Evolutionary conservation across 2,329 filamentous ascomycete genomes (phyloP).

Genomic region (Xylariaceae sp.): DNA sequence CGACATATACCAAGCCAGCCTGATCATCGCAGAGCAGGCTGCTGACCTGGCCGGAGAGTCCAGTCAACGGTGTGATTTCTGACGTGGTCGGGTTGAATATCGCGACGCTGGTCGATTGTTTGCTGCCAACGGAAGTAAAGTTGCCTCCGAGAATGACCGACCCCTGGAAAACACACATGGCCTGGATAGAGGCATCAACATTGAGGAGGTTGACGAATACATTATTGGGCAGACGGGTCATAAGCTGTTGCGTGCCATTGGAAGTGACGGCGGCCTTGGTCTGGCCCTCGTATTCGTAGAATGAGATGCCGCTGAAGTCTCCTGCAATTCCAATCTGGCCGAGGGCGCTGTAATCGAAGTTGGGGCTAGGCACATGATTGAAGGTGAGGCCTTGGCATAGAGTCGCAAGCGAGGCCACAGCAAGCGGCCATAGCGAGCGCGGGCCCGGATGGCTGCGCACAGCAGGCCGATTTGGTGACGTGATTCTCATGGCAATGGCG

Average conservation of each 20-base stretch:
- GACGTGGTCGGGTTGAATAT: constrained; percentile 71
- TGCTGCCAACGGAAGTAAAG: constrained; percentile 81
- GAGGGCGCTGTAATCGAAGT: constrained; percentile 72
- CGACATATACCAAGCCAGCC: constrained; percentile 79
- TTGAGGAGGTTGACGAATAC: constrained; percentile 67
- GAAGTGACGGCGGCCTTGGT: constrained; percentile 59
- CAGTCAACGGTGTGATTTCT: constrained; percentile 66
- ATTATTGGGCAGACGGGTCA: constrained; percentile 80
- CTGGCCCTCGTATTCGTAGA: constrained; percentile 82
- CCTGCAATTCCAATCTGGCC: constrained; percentile 82
- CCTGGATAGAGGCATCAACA: constrained; percentile 77
- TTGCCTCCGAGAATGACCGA: constrained; percentile 83
- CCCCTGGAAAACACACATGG: constrained; percentile 76
- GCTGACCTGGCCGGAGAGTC: constrained; percentile 76
- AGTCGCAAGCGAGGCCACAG: constrained; percentile 38
- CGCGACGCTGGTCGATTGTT: constrained; percentile 72
- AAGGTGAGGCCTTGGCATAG: constrained; percentile 51
- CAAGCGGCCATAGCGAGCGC: constrained; percentile 32
- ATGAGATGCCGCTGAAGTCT: constrained; percentile 84
- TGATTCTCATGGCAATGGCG: constrained; percentile 42
- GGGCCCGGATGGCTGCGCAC: constrained; percentile 29
- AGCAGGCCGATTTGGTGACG: constrained; percentile 38
- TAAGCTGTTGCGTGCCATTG: constrained; percentile 76
- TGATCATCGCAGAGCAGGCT: constrained; percentile 76
- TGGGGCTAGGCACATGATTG: constrained; percentile 57